These are phyloP conservation scores for Dictyostelium brefeldianum DNA, from an alignment of 78 protist genomes.

Conservation along the genomic window DNA sequence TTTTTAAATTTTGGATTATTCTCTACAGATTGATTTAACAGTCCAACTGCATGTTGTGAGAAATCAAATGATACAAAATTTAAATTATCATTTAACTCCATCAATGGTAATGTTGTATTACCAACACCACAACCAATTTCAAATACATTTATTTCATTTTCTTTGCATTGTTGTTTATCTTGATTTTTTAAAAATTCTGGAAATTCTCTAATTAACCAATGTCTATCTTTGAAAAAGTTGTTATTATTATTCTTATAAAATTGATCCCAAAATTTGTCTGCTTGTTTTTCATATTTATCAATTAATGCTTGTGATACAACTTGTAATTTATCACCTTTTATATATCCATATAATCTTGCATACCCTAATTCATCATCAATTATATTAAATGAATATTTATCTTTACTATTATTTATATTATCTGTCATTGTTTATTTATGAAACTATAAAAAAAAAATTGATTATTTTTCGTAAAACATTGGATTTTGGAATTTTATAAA, in stretches of 20 bases:
- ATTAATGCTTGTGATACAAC: slow-evolving; percentile 41
- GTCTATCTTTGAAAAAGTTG: slow-evolving; percentile 86
- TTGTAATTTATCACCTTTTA: slow-evolving; percentile 10
- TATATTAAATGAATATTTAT: slow-evolving; percentile 33
- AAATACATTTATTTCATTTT: background rate
- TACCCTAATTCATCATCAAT: slow-evolving; percentile 63
- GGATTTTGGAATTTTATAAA: no score
- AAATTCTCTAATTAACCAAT: slow-evolving; percentile 83
- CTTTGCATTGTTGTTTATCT: background rate
- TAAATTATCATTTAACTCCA: slow-evolving; percentile 52
- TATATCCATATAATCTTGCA: slow-evolving; percentile 78
- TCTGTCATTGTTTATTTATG: background rate
- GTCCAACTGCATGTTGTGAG: slow-evolving; percentile 67
- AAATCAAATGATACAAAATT: slow-evolving; percentile 74
- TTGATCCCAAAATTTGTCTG: slow-evolving; percentile 82
- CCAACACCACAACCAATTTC: slow-evolving; percentile 95
- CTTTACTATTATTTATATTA: background rate
- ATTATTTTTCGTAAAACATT: no score
- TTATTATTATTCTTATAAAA: slow-evolving; percentile 83
- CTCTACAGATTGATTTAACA: slow-evolving; percentile 37
- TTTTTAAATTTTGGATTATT: background rate
- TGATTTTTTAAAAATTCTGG: slow-evolving; percentile 27
- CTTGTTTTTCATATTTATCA: slow-evolving; percentile 84
- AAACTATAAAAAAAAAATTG: no score
- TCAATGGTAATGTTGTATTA: slow-evolving; percentile 83